Percentiles rank a stretch among this genome's conserved stretches.
Evolutionary conservation across 345 rosid species (phyloP).

Genomic region (Melaleuca quinquenervia): DNA sequence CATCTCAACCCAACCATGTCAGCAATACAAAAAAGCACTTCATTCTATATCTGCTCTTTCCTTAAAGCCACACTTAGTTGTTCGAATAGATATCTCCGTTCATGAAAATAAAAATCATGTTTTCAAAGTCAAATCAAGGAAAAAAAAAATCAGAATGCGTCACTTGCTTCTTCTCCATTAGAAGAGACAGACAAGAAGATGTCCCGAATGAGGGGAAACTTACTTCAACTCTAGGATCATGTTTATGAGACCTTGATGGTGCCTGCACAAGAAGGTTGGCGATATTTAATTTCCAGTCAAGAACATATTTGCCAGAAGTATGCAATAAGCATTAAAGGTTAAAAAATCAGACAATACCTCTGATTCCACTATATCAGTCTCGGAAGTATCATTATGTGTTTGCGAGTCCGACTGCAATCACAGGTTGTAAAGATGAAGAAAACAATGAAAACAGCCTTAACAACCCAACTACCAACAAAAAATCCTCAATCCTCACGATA

Average conservation of each 20-base stretch:
- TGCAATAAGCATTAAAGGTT: not conserved
- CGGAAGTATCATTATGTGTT: not conserved
- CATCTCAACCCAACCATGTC: not conserved
- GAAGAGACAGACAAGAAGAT: not conserved
- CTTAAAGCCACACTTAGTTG: not conserved
- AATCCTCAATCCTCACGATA: not conserved
- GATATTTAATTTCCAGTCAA: not conserved
- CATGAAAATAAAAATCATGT: not conserved
- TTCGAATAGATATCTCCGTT: not conserved
- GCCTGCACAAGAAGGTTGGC: conserved; percentile 12
- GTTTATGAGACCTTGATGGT: not conserved
- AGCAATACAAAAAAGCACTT: not conserved
- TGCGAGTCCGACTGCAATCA: not conserved
- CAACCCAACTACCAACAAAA: not conserved
- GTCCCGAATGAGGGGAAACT: conserved; percentile 1
- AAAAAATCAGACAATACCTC: not conserved
- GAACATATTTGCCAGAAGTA: not conserved
- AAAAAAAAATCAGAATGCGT: not conserved
- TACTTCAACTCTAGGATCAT: conserved; percentile 45
- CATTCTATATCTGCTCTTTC: not conserved
- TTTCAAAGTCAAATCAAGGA: not conserved
- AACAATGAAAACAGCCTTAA: not conserved
- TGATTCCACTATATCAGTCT: not conserved
- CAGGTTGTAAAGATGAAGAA: not conserved
- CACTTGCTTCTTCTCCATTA: not conserved